These are phyloP conservation scores for Immersiella caudata DNA, from an alignment of 495 filamentous ascomycete genomes.

Conservation along the genomic window DNA sequence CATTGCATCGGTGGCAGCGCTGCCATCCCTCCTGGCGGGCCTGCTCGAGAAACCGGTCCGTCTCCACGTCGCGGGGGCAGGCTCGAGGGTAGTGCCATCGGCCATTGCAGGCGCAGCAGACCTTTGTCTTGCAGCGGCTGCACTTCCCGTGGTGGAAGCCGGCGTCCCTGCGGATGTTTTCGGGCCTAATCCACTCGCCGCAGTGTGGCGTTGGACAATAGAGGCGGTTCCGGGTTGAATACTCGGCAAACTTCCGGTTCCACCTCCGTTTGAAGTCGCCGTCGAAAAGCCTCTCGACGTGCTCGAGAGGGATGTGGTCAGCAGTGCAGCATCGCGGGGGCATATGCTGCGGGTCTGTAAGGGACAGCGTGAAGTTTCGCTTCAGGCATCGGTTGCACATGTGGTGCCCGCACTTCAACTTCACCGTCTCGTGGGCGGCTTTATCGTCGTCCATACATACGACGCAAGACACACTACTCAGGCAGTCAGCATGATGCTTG, in stretches of 20 bases:
- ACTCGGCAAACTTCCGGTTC: conserved; percentile 77
- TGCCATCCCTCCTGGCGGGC: conserved; percentile 76
- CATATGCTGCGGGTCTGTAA: conserved; percentile 77
- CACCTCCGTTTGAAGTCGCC: conserved; percentile 71
- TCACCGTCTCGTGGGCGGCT: conserved; percentile 61
- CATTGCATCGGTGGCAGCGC: conserved; percentile 72
- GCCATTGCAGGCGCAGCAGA: conserved; percentile 73
- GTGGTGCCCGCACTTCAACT: conserved; percentile 72
- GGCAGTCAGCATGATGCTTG: conserved; percentile 26
- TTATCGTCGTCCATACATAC: conserved; percentile 67
- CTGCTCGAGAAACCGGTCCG: conserved; percentile 63
- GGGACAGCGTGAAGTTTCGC: conserved; percentile 69
- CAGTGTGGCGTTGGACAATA: conserved; percentile 73
- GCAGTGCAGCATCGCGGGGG: conserved; percentile 75
- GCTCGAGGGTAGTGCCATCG: conserved; percentile 68
- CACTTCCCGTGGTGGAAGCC: conserved; percentile 63
- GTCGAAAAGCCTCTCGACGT: conserved; percentile 75
- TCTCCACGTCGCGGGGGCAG: conserved; percentile 73
- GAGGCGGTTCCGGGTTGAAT: conserved; percentile 69
- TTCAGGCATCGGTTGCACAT: conserved; percentile 78
- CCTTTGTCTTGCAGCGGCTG: conserved; percentile 67
- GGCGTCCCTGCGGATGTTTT: conserved; percentile 57
- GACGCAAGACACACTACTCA: conserved; percentile 64
- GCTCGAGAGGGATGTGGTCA: conserved; percentile 70
- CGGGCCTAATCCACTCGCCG: conserved; percentile 74